Conservation (phyloP, 2,329 filamentous ascomycete genomes). For the Microsporum canis region DNA sequence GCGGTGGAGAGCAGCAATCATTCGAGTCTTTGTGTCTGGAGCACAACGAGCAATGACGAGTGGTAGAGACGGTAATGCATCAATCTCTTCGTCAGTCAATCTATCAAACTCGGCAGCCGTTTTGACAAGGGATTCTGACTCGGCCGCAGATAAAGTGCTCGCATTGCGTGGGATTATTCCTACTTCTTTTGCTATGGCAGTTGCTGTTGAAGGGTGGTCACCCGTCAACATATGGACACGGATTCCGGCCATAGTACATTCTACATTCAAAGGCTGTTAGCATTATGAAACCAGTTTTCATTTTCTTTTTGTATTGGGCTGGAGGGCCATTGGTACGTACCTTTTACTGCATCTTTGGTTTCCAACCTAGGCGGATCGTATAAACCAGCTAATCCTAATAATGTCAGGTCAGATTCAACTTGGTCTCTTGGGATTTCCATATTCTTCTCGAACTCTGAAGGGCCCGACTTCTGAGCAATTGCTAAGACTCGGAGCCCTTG, state of each 20-base stretch:
- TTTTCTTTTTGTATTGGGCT: neutral
- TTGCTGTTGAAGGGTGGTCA: constrained; percentile 47
- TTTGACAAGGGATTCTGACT: constrained; percentile 42
- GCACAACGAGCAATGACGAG: constrained; percentile 75
- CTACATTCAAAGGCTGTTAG: constrained; percentile 13
- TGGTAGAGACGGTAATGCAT: constrained; percentile 61
- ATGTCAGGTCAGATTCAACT: constrained; percentile 45
- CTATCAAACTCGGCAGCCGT: constrained; percentile 46
- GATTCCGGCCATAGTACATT: constrained; percentile 45
- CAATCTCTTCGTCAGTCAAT: constrained; percentile 43
- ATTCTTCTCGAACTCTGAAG: constrained; percentile 19
- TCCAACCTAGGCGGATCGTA: constrained; percentile 52
- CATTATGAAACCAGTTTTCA: neutral
- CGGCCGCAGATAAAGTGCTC: constrained; percentile 34
- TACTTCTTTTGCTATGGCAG: constrained; percentile 47
- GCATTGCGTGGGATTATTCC: constrained; percentile 43
- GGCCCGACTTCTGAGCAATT: constrained; percentile 36
- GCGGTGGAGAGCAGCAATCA: constrained; percentile 78
- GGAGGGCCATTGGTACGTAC: constrained; percentile 9
- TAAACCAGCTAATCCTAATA: constrained; percentile 49
- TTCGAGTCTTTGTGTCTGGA: constrained; percentile 75
- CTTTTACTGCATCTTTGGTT: constrained; percentile 44
- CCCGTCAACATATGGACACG: constrained; percentile 49
- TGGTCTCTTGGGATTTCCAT: constrained; percentile 34
- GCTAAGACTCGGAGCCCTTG: constrained; percentile 52